These are phyloP conservation scores for Immersiella caudata DNA, from an alignment of 495 filamentous ascomycete genomes.

Conservation along the genomic window DNA sequence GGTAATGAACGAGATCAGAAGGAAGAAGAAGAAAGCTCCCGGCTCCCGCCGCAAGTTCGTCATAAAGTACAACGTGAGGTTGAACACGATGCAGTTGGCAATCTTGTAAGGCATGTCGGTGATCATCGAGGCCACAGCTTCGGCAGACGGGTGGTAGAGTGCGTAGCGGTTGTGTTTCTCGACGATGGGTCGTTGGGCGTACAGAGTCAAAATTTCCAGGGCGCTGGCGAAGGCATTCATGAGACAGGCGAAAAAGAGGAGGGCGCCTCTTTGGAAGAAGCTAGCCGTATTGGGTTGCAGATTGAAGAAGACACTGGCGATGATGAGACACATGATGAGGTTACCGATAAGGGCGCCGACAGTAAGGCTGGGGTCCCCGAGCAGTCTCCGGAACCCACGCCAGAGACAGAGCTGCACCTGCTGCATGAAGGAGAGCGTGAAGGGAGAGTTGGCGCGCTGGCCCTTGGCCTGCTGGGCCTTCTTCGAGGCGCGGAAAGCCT, in stretches of 20 bases:
- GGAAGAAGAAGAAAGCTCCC: constrained; percentile 80
- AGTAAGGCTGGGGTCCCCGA: constrained; percentile 71
- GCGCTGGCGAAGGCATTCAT: constrained; percentile 81
- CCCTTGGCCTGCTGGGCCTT: constrained; percentile 65
- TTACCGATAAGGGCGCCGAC: constrained; percentile 74
- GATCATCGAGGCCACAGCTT: constrained; percentile 82
- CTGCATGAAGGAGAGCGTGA: constrained; percentile 71
- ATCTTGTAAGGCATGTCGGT: constrained; percentile 77
- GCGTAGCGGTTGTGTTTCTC: constrained; percentile 91
- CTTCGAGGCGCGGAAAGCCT: constrained; percentile 70
- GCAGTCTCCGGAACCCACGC: constrained; percentile 71
- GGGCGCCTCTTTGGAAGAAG: constrained; percentile 78
- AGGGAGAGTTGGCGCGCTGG: constrained; percentile 69
- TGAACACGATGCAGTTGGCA: constrained; percentile 52
- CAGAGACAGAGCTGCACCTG: constrained; percentile 74
- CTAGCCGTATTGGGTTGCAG: constrained; percentile 61
- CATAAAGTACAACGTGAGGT: constrained; percentile 86
- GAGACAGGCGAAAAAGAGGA: constrained; percentile 87
- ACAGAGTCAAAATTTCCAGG: constrained; percentile 82
- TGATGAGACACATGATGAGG: constrained; percentile 71
- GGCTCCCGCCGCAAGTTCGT: constrained; percentile 77
- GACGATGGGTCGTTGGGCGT: constrained; percentile 85
- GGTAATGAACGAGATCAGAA: constrained; percentile 68
- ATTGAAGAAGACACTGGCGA: constrained; percentile 83
- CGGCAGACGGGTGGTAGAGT: constrained; percentile 88